A percentile compares a stretch with the other conserved stretches of the same genome.
Conservation (phyloP, 441 rosid species). For the Syzygium malaccense region DNA sequence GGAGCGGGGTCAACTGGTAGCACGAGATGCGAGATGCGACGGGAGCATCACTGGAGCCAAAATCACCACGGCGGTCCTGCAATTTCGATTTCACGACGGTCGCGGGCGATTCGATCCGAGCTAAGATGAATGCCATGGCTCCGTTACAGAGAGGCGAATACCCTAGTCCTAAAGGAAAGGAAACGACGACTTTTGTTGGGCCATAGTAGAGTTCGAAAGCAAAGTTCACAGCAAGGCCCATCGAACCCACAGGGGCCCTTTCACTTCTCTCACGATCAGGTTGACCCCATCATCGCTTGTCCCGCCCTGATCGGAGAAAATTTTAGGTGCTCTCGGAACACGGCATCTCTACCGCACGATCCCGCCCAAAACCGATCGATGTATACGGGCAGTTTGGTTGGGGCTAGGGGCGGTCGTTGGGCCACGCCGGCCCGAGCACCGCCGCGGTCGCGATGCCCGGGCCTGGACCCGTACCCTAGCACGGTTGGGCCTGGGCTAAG, state of each 20-base stretch:
- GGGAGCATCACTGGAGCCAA: neutral
- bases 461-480: neutral
- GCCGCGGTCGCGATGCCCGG: neutral
- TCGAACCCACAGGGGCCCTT: neutral
- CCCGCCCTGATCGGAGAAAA: neutral
- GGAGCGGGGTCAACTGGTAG: neutral
- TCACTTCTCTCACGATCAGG: neutral
- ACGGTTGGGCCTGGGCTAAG: neutral
- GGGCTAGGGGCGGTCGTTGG: too few species aligned
- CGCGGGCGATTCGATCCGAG: neutral
- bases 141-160: neutral
- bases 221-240: neutral
- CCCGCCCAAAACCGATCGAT: neutral
- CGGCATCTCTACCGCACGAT: too few species aligned
- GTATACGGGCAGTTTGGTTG: too few species aligned
- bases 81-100: too few species aligned
- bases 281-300: neutral
- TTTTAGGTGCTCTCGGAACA: neutral
- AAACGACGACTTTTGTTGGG: neutral
- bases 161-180: neutral
- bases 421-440: neutral
- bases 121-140: neutral
- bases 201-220: neutral
- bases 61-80: neutral
- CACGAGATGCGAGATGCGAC: neutral